phyloP scores from a whole-genome alignment of 345 rosid genomes.

The Lenwebbia sp. region DNA sequence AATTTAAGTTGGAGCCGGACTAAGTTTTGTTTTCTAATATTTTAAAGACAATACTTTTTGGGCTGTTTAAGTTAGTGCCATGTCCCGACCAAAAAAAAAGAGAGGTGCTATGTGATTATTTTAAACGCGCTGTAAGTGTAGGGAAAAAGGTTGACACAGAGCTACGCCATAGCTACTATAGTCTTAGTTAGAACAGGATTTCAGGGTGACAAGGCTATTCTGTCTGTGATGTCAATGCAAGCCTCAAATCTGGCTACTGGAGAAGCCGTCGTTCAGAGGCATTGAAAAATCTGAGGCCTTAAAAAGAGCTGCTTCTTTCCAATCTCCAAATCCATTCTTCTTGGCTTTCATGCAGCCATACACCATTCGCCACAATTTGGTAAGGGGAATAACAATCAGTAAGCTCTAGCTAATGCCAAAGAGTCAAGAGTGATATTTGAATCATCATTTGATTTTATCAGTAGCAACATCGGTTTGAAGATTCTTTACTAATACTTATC shows the following conservation, averaged over 20 bases:
- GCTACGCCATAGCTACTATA: not conserved
- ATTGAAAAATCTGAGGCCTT: not conserved
- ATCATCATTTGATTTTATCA: too few species aligned
- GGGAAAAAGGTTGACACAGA: not conserved
- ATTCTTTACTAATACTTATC: not conserved
- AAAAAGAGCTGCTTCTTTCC: not conserved
- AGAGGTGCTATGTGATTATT: too few species aligned
- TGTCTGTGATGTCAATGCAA: not conserved
- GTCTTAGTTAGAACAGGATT: not conserved
- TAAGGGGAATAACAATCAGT: not conserved
- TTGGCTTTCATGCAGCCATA: not conserved
- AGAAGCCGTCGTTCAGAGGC: not conserved
- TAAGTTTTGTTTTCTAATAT: not conserved
- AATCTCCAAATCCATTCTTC: not conserved
- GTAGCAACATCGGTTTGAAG: too few species aligned
- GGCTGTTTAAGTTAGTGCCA: too few species aligned
- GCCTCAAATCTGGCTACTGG: not conserved
- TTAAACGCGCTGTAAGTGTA: too few species aligned
- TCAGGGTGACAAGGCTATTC: not conserved
- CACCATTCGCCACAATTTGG: not conserved
- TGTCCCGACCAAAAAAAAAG: too few species aligned
- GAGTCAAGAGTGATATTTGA: not conserved
- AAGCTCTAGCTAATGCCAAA: not conserved
- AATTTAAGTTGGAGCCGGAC: not conserved
- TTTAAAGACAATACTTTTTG: not conserved